A percentile compares a stretch with the other conserved stretches of the same genome.
These are phyloP conservation scores for Penicillium odoratum DNA, from an alignment of 495 filamentous ascomycete genomes.

Conservation along the genomic window DNA sequence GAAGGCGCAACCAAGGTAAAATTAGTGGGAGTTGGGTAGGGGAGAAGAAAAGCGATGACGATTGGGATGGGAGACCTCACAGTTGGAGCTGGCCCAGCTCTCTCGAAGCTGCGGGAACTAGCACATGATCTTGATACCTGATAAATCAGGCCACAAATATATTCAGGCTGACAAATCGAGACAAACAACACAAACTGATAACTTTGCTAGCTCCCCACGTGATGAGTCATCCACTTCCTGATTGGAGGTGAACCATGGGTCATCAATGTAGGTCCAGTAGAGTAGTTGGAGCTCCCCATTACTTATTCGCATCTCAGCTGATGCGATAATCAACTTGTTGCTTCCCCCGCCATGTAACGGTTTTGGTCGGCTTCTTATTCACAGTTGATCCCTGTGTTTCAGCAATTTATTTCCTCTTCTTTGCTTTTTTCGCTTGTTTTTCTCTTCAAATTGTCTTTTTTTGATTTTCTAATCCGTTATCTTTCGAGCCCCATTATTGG, in stretches of 20 bases:
- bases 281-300: no score
- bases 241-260: constrained; percentile 20
- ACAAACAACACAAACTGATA: constrained; percentile 3
- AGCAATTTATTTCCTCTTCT: constrained; percentile 6
- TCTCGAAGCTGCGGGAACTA: constrained; percentile 23
- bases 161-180: background rate
- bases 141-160: background rate
- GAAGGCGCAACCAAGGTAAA: background rate
- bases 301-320: constrained; percentile 17
- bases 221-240: constrained; percentile 11
- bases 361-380: background rate
- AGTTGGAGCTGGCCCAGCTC: constrained; percentile 20
- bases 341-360: constrained; percentile 4
- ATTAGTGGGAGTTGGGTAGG: background rate
- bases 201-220: constrained; percentile 16
- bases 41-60: constrained; percentile 10
- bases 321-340: constrained; percentile 9
- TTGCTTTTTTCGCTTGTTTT: background rate
- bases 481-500: background rate
- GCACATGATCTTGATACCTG: constrained; percentile 19
- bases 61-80: constrained; percentile 3
- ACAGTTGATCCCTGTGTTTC: background rate
- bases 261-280: constrained; percentile 1
- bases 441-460: constrained; percentile 1
- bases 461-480: constrained; percentile 4